phyloP scores from a whole-genome alignment of 1,284 basidiomycete genomes.

The Vanrija pseudolonga region DNA sequence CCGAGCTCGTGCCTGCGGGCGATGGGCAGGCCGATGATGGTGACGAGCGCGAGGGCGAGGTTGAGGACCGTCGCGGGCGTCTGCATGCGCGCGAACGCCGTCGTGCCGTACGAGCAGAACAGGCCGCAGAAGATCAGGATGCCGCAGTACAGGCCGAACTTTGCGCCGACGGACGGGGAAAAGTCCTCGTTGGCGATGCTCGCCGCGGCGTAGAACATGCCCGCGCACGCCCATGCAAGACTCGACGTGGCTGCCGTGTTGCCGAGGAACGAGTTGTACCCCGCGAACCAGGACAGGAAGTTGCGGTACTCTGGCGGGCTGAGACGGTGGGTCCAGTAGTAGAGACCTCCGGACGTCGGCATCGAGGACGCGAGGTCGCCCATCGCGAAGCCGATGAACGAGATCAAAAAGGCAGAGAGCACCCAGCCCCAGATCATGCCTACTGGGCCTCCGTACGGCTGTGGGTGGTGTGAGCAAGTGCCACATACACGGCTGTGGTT shows the following conservation, averaged over 20 bases:
- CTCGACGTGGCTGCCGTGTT: constrained; percentile 67
- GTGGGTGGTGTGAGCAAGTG: constrained; percentile 47
- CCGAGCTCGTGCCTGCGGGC: constrained; percentile 64
- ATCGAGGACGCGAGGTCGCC: constrained; percentile 30
- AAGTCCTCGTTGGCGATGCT: constrained; percentile 38
- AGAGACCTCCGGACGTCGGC: constrained; percentile 45
- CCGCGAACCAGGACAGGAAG: constrained; percentile 47
- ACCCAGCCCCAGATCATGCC: constrained; percentile 70
- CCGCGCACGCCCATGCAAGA: constrained; percentile 62
- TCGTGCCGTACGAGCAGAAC: constrained; percentile 65
- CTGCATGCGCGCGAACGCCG: constrained; percentile 65
- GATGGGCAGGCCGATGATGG: constrained; percentile 71
- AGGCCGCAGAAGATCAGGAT: constrained; percentile 42
- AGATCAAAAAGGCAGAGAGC: constrained; percentile 43
- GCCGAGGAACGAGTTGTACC: constrained; percentile 54
- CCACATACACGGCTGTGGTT: no score
- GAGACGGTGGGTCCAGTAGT: constrained; percentile 50
- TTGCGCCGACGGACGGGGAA: constrained; percentile 31
- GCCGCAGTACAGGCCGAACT: constrained; percentile 42
- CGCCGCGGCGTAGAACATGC: constrained; percentile 41
- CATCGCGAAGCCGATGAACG: constrained; percentile 63
- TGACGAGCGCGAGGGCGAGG: constrained; percentile 62
- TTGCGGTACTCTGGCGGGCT: constrained; percentile 33
- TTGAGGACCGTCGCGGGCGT: constrained; percentile 67
- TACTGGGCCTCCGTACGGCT: constrained; percentile 57